Evolutionary conservation across 2,329 filamentous ascomycete species (phyloP).

Genomic region (Ophiostoma tasmaniense): DNA sequence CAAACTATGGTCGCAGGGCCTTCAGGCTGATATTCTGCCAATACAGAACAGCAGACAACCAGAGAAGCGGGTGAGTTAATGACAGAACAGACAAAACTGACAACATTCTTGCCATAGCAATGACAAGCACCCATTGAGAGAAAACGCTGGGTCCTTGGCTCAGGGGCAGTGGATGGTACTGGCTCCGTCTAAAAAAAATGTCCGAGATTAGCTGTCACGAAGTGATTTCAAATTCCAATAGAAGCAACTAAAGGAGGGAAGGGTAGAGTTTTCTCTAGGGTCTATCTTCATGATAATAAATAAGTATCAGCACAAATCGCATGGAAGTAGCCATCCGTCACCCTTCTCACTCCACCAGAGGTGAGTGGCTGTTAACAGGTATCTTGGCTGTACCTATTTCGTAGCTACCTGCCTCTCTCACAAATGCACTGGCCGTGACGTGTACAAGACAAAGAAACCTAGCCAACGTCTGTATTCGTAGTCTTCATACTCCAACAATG

Average conservation of each 20-base stretch:
- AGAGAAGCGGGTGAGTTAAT: background rate
- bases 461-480: background rate
- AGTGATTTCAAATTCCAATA: background rate
- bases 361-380: background rate
- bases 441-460: background rate
- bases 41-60: too few species aligned
- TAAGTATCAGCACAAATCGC: background rate
- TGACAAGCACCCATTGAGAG: too few species aligned
- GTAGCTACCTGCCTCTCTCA: background rate
- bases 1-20: too few species aligned
- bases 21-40: too few species aligned
- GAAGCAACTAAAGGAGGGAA: background rate
- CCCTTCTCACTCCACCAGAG: background rate
- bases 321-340: background rate
- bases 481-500: background rate
- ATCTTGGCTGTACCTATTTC: background rate
- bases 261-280: background rate
- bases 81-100: background rate
- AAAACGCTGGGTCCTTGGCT: slow-evolving; percentile 1
- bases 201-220: background rate
- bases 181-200: slow-evolving; percentile 3
- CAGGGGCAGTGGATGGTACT: background rate
- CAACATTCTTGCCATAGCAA: background rate
- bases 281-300: background rate
- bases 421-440: too few species aligned